Evolutionary conservation across 352 stramenopile genomes (phyloP).

Genomic region (Stephanocyclus meneghinianus): DNA sequence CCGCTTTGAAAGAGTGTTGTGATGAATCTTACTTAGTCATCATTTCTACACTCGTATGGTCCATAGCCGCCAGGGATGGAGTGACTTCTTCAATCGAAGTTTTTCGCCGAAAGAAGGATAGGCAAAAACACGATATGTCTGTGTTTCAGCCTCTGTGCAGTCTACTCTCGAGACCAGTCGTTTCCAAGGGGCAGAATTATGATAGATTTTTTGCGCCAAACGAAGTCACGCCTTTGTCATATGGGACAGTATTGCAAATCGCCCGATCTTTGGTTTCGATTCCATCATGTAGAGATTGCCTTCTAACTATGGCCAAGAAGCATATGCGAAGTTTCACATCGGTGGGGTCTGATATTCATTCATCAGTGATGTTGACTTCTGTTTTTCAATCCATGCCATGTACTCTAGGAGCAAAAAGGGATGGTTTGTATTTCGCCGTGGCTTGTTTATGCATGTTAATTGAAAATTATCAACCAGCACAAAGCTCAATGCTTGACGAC

Average conservation of each 20-base stretch:
- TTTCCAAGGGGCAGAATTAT: constrained; percentile 19
- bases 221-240: constrained; percentile 27
- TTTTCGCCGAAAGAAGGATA: constrained; percentile 18
- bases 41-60: constrained; percentile 50
- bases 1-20: constrained; percentile 18
- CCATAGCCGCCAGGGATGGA: constrained; percentile 29
- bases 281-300: constrained; percentile 30
- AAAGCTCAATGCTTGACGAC: constrained; percentile 32
- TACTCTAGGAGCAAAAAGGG: constrained; percentile 23
- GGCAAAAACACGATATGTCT: constrained; percentile 15
- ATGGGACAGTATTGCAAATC: constrained; percentile 27
- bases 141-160: constrained; percentile 43
- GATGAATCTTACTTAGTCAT: constrained; percentile 36
- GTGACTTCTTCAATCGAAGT: constrained; percentile 25
- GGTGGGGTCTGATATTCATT: constrained; percentile 8
- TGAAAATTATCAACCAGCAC: constrained; percentile 32
- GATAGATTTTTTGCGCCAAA: constrained; percentile 5
- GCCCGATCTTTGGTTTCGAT: constrained; percentile 31
- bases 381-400: constrained; percentile 37
- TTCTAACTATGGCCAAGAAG: constrained; percentile 52
- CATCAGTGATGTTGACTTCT: constrained; percentile 3
- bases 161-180: constrained; percentile 42
- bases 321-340: constrained; percentile 21
- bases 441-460: constrained; percentile 45
- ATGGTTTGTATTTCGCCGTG: constrained; percentile 40